Evolutionary conservation across 2,329 filamentous ascomycete genomes (phyloP), one percentile per base, ranked within the genome.

Genomic region (Hypoxylon sp.): DNA sequence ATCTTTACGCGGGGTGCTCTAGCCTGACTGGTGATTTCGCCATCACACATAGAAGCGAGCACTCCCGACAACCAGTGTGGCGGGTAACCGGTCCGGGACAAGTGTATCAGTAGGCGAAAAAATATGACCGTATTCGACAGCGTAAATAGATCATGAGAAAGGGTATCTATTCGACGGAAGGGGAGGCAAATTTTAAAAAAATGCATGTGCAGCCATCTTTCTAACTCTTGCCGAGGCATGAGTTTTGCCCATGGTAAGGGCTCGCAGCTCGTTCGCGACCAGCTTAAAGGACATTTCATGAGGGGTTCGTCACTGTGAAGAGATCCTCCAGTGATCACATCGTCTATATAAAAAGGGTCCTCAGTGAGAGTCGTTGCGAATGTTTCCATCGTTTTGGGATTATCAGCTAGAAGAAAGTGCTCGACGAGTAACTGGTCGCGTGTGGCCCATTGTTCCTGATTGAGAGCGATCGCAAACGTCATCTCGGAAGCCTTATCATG

Each of bases 181-280:
- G 52, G 52, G 11, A 54, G 35, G 9, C 35, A 54, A 29, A 54
- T 17, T 44, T 44, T 54, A 9, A 54, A 22, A 29, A 54, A 31
- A 14, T 54, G 35, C 52, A 54, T 42, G 14, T 42, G 35, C 9
- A 54, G 14, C 52, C 52, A 54, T 14, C n/a, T 54, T n/a, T 29
- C 22, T 8, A 54, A 54, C 22, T 54, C 52, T 5, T 31, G 5
- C 26, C 35, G 52, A 29, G 52, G 35, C 35, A 44, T 44, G 26
- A 42, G 19, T 4, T 54, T 14, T 14, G 37, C 14, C 52, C 35
- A 42, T 17, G 6, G 5, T 3, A 54, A 13, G 4, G 35, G 52
- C 5, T 44, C 17, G 13, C 17, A 42, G 22, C 14, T 42, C 6
- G 22, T 42, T 35, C 35, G 52, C 22, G 22, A 17, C 52, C 35